Evolutionary conservation across 163 green algal genomes (phyloP).

Genomic region (Chlamydomonas reinhardtii): DNA sequence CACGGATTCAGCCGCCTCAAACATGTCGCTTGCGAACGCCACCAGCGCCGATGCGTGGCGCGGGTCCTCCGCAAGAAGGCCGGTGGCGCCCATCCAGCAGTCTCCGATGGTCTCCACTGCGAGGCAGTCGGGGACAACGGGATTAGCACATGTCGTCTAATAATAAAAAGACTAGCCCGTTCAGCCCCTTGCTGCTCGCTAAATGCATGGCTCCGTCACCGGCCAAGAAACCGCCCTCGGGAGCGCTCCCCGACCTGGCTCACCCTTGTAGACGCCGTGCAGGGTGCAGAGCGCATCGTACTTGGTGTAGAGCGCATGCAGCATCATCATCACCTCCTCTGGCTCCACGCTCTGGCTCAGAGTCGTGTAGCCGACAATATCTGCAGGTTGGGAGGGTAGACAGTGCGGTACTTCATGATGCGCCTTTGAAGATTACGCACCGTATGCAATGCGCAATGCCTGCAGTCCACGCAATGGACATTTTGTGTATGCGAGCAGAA

Average conservation of each 20-base stretch:
- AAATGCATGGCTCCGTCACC: no score
- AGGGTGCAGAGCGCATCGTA: slow-evolving; percentile 21
- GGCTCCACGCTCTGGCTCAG: slow-evolving; percentile 21
- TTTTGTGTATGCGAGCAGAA: no score
- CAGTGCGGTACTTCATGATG: no score
- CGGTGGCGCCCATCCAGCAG: slow-evolving; percentile 37
- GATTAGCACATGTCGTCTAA: no score
- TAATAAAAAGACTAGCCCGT: no score
- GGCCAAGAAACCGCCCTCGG: no score
- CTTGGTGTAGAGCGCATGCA: slow-evolving; percentile 30
- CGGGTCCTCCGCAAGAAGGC: slow-evolving; percentile 27
- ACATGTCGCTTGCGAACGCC: slow-evolving; percentile 13
- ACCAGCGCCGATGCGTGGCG: slow-evolving; percentile 18
- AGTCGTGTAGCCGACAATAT: slow-evolving; percentile 12
- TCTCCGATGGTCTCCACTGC: slow-evolving; percentile 43
- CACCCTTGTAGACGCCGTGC: slow-evolving; percentile 16
- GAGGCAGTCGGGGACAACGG: not conserved
- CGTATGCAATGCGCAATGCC: no score
- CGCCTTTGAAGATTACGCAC: no score
- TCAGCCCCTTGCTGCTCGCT: no score
- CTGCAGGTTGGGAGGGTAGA: not conserved
- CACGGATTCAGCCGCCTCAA: not conserved
- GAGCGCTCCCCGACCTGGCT: no score
- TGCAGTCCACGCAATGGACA: no score
- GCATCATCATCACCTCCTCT: slow-evolving; percentile 46